Evolutionary conservation across 1,139 yeast species (phyloP).

Genomic region (Pichia kudriavzevii): DNA sequence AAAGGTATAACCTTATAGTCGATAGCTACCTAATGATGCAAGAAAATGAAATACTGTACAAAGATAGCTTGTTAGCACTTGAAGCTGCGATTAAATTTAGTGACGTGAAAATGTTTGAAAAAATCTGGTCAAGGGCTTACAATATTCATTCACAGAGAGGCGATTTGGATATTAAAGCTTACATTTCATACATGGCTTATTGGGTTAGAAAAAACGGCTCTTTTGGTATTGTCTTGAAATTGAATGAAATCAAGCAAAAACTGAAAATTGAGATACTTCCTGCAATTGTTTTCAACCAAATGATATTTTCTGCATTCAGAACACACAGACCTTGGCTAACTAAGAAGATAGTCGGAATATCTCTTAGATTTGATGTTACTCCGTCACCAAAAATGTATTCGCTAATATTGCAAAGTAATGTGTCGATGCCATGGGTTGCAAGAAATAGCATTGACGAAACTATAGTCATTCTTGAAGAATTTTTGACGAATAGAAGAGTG

Average conservation of each 20-base stretch:
- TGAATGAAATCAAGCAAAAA: conserved; percentile 14
- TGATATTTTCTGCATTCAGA: conserved; percentile 34
- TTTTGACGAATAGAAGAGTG: conserved; percentile 16
- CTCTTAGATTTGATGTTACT: conserved; percentile 29
- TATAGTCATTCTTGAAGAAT: conserved; percentile 22
- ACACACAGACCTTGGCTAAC: conserved; percentile 36
- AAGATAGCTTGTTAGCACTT: conserved; percentile 19
- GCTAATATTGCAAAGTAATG: conserved; percentile 21
- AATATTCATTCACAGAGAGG: conserved; percentile 8
- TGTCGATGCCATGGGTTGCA: conserved; percentile 12
- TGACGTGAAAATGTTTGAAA: conserved; percentile 13
- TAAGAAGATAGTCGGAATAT: conserved; percentile 34
- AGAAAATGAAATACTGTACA: conserved; percentile 20
- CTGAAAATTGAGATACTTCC: conserved; percentile 20
- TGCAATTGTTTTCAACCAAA: conserved; percentile 35
- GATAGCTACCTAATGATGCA: conserved; percentile 19
- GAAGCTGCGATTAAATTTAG: conserved; percentile 18
- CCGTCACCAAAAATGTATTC: conserved; percentile 38
- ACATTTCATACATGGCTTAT: conserved; percentile 17
- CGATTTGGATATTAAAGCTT: conserved; percentile 15
- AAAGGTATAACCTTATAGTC: conserved; percentile 25
- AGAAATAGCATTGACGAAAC: conserved; percentile 26
- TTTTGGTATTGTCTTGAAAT: conserved; percentile 10
- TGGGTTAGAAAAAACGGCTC: conserved; percentile 17
- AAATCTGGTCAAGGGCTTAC: conserved; percentile 19